Conservation (phyloP, 768 basidiomycete genomes). For the Termitomyces eurrhizus region DNA sequence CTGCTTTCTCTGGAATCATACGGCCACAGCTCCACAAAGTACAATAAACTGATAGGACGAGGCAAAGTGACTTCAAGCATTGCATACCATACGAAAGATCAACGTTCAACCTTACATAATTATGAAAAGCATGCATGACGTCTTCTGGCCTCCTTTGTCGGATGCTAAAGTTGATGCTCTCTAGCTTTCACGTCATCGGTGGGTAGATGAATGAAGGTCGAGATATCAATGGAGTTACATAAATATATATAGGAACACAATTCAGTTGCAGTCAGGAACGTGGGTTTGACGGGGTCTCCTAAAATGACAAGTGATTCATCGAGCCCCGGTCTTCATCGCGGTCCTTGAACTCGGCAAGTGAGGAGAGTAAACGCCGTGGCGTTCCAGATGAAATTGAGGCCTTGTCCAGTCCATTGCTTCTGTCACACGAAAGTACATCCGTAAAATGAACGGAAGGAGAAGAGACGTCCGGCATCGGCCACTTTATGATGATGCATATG, state of each 20-base stretch:
- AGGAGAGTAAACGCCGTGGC: too few species aligned
- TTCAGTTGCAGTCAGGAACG: not conserved
- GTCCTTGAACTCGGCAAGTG: not conserved
- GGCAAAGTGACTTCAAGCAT: not conserved
- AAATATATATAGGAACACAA: not conserved
- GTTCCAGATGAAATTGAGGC: not conserved
- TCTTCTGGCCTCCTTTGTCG: conserved; percentile 9
- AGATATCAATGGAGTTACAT: not conserved
- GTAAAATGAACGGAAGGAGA: conserved; percentile 2
- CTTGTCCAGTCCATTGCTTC: not conserved
- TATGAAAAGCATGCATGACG: conserved; percentile 2
- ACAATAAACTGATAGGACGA: not conserved
- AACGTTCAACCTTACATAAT: not conserved
- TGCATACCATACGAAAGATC: not conserved
- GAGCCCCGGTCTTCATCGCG: not conserved
- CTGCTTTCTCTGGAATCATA: not conserved
- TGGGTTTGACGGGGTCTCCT: not conserved
- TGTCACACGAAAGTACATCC: not conserved
- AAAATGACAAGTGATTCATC: not conserved
- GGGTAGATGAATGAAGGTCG: not conserved
- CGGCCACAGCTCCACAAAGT: not conserved
- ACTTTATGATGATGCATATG: not conserved
- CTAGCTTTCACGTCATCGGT: conserved; percentile 1
- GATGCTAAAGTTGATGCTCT: not conserved
- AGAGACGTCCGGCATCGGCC: conserved; percentile 1